Conservation (phyloP, 176 grass and related monocot genomes). For the Oropetium thomaeum region DNA sequence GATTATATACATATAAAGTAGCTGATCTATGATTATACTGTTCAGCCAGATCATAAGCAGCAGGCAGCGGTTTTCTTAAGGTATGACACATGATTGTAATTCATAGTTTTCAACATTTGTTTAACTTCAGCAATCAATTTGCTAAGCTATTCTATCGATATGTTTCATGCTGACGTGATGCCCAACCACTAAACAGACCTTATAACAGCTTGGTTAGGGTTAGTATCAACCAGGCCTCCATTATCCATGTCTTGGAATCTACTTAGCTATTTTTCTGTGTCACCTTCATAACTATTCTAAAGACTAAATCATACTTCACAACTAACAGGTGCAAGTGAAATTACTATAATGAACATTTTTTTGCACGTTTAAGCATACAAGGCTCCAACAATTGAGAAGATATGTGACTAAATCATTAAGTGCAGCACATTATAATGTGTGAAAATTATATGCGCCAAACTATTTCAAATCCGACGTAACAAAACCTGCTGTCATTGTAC, state of each 20-base stretch:
- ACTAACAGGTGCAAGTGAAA: not conserved
- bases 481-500: not conserved
- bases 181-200: not conserved
- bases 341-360: not conserved
- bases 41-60: constrained; percentile 14
- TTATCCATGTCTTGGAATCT: too few relatives aligned
- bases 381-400: not conserved
- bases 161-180: not conserved
- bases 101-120: not conserved
- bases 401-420: not conserved
- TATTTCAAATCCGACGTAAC: not conserved
- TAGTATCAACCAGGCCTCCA: not conserved
- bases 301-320: not conserved
- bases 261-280: too few relatives aligned
- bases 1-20: not conserved
- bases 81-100: not conserved
- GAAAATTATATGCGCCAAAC: not conserved
- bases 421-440: not conserved
- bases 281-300: too few relatives aligned
- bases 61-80: not conserved
- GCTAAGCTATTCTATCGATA: not conserved
- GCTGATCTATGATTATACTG: not conserved
- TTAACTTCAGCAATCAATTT: not conserved
- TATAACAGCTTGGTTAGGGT: not conserved
- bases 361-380: constrained; percentile 1